These are phyloP conservation scores for Cytospora mali DNA, from an alignment of 2,329 filamentous ascomycete species.

Conservation along the genomic window DNA sequence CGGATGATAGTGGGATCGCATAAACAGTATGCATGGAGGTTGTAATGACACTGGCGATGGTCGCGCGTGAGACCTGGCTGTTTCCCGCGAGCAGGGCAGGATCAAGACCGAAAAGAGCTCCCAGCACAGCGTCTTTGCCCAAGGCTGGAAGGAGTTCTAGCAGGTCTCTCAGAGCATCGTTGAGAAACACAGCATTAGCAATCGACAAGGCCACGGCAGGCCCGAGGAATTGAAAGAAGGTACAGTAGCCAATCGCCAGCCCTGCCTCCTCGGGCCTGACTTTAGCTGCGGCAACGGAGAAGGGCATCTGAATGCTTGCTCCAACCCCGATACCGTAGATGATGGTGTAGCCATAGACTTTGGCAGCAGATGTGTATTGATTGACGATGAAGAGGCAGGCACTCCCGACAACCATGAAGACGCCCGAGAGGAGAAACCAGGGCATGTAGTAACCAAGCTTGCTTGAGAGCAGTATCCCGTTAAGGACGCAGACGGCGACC, in stretches of 20 bases:
- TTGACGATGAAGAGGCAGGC: slow-evolving; percentile 33
- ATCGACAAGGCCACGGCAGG: background rate
- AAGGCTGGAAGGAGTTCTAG: too few relatives aligned
- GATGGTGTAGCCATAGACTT: slow-evolving; percentile 37
- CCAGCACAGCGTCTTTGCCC: too few relatives aligned
- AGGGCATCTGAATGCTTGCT: slow-evolving; percentile 25
- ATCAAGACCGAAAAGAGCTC: too few relatives aligned
- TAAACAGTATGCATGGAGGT: too few relatives aligned
- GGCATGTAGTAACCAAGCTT: slow-evolving; percentile 41
- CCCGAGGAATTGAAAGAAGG: background rate
- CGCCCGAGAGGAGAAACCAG: slow-evolving; percentile 39
- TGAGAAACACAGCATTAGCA: background rate
- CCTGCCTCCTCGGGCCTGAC: background rate
- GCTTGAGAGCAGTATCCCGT: background rate
- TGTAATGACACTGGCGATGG: too few relatives aligned
- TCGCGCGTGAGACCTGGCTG: too few relatives aligned
- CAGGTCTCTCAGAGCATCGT: background rate
- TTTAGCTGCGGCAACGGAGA: background rate
- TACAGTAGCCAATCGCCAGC: background rate
- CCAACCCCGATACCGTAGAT: slow-evolving; percentile 44
- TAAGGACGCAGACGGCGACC: background rate
- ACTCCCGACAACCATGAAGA: slow-evolving; percentile 36
- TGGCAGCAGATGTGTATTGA: slow-evolving; percentile 25
- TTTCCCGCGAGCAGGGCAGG: too few relatives aligned
- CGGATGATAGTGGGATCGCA: too few relatives aligned